These are phyloP conservation scores for Fomitopsis pulvina DNA, from an alignment of 768 basidiomycete species.

Conservation along the genomic window DNA sequence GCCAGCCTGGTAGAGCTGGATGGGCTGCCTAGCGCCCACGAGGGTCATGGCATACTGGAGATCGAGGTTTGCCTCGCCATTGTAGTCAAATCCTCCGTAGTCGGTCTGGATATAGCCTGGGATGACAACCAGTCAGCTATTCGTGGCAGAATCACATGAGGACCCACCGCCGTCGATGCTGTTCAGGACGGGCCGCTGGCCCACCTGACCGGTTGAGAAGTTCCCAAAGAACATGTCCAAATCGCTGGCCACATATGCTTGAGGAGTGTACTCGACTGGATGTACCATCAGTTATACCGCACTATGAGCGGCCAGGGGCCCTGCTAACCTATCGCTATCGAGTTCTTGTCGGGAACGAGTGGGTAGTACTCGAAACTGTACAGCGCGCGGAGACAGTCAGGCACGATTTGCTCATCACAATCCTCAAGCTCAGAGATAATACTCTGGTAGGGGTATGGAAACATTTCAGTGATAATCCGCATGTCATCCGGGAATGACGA, in stretches of 20 bases:
- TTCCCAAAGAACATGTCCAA: conserved; percentile 38
- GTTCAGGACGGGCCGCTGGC: conserved; percentile 30
- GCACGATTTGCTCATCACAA: conserved; percentile 24
- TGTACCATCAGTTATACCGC: background rate
- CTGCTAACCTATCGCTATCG: conserved; percentile 25
- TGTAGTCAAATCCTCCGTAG: conserved; percentile 37
- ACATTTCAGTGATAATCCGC: background rate
- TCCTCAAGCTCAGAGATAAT: conserved; percentile 12
- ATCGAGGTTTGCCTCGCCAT: conserved; percentile 68
- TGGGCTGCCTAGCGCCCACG: conserved; percentile 14
- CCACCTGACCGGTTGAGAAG: conserved; percentile 34
- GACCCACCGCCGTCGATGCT: conserved; percentile 30
- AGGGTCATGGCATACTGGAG: conserved; percentile 63
- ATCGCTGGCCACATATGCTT: conserved; percentile 35
- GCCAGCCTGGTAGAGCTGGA: conserved; percentile 22
- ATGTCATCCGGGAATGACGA: background rate
- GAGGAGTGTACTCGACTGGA: conserved; percentile 37
- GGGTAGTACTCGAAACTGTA: conserved; percentile 25
- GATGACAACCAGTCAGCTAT: background rate
- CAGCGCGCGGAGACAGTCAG: conserved; percentile 25
- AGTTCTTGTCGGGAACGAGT: conserved; percentile 20
- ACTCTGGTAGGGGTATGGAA: conserved; percentile 9
- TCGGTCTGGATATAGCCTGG: conserved; percentile 34
- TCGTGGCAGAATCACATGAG: background rate
- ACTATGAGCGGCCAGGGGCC: background rate